Base-by-base conservation (phyloP, 2,329 filamentous ascomycete species). In the Sporothrix curviconia region DNA sequence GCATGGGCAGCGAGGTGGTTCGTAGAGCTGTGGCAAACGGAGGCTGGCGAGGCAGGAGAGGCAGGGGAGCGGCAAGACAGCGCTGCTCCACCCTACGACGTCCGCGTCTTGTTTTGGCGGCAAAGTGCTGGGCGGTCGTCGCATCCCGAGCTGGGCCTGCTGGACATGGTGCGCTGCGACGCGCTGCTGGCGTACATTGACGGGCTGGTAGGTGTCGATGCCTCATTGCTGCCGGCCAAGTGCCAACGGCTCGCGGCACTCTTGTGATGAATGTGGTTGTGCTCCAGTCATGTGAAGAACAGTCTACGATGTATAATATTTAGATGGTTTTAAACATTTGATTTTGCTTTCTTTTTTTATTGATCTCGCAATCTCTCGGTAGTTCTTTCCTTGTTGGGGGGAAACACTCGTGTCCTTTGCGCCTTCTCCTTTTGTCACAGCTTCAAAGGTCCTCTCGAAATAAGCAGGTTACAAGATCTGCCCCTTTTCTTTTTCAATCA, bases 1-100 rank as follows among this genome's bases (percentile, higher is more conserved):
- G 89, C 0, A 91, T 92, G 88, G 89, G 89, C 0, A 77, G 82
- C 9, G 89, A 92, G 71, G 76, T 92, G 0, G 81, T 91, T n/a
- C 0, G 90, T 92, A 67, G 89, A 92, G 72, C 67, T 92, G 30
- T 91, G 84, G 65, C 42, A 74, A 70, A 64, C 76, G 74, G 64
- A 67, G 68, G 42, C 12, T 11, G 36, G 30, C 14, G 1, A 24
- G 30, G 52, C n/a, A 7, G 17, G 8, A 24, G 24, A 12, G 7
- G 12, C 12, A 32, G 3, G 17, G 14, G 11, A 15, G 22, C 11
- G 28, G 17, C 47, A 56, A 30, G 8, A 36, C 2, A 22, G 7
- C 15, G 24, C 32, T 17, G 14, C 12, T 1, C 15, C 64, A 61
- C 67, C 64, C 0, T 77, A 75, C 61, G 88, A 78, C 62, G 68